Evolutionary conservation across 768 basidiomycete genomes (phyloP), one percentile per base, ranked within the genome.

Genomic region (Cystofilobasidium bisporidii): DNA sequence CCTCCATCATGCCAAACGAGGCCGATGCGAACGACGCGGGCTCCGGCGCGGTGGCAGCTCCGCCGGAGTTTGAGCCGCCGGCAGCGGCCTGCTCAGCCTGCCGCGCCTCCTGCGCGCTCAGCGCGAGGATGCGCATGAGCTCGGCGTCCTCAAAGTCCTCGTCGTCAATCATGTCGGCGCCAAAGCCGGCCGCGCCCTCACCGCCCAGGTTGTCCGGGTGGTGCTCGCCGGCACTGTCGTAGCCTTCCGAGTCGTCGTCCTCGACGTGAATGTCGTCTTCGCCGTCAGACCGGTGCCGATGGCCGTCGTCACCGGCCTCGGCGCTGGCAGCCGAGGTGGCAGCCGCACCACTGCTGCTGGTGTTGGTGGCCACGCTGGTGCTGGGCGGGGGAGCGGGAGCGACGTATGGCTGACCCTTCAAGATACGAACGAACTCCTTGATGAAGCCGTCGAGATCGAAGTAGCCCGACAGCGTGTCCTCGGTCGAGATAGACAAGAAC

Each of bases 381-480:
- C 22, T 15, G 14, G 30, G 28, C 11, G 59, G 24, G 14, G 30
- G 32, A 33, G 36, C 45, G 11, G 60, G 45, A 0, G 40, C 60
- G 20, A 43, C 72, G 41, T 73, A 75, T 32, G 76, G 75, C 67
- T 76, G 72, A 20, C 79, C 77, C 59, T 89, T 89, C 43, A 98
- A 81, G 72, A 97, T 91, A 74, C 85, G 85, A 69, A 99, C 87
- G 45, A 99, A 82, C 76, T 96, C 94, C 72, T 86, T 85, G 36
- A 93, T 89, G 75, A 90, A 98, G 41, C 86, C 83, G 72, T 94
- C 92, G 26, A 93, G 87, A 71, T 88, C 89, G 79, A 99, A 94
- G n/a, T 89, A 93, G 48, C 91, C 91, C 12, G 90, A 88, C 56
- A 99, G 81, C 10, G 92, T 97, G 76, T 99, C 96, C 78, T 98